phyloP scores from a whole-genome alignment of 306 rosid species.

The Mimosa pudica region DNA sequence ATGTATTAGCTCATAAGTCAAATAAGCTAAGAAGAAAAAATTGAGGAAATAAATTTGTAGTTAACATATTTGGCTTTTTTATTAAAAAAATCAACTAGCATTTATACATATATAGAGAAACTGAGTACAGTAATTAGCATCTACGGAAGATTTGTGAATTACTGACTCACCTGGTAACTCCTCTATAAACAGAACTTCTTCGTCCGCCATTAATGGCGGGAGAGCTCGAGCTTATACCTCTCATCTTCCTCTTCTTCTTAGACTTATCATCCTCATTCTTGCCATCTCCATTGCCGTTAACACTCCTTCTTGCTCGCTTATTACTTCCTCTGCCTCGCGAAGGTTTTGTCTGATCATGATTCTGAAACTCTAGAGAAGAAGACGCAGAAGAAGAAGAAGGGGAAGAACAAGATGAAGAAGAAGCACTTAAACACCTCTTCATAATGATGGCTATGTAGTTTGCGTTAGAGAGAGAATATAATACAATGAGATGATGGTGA shows the following conservation, averaged over 20 bases:
- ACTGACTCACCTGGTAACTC: conserved; percentile 16
- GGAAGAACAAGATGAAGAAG: not conserved
- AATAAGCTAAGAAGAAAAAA: too few relatives aligned
- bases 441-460: not conserved
- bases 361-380: conserved; percentile 10
- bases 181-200: conserved; percentile 11
- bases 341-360: not conserved
- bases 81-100: too few relatives aligned
- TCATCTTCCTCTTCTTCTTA: not conserved
- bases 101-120: too few relatives aligned
- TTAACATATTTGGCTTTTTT: too few relatives aligned
- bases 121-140: not conserved
- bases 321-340: not conserved
- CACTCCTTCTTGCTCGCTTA: not conserved
- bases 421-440: conserved; percentile 8
- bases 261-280: not conserved
- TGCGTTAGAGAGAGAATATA: not conserved
- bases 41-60: too few relatives aligned
- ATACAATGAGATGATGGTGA: not conserved
- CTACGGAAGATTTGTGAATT: not conserved
- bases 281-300: not conserved
- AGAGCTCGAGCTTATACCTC: not conserved
- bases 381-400: not conserved
- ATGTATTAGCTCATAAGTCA: too few relatives aligned
- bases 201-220: conserved; percentile 13